A percentile compares a stretch with the other conserved stretches of the same genome.
Evolutionary conservation across 352 stramenopile species (phyloP).

Genomic region (Blastocystis sp.): DNA sequence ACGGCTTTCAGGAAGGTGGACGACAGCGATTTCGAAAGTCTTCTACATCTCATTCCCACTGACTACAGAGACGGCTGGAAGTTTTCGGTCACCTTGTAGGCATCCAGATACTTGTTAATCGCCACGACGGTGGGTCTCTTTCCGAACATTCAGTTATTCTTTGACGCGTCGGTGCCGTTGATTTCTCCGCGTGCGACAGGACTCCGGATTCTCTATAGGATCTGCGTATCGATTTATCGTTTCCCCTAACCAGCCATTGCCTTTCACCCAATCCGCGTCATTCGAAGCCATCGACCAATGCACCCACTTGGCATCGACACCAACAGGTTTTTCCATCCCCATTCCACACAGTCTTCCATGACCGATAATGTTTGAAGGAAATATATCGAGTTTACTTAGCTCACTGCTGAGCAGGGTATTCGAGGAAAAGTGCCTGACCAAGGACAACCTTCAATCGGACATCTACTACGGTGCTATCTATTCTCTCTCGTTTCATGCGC

Average conservation of each 20-base stretch:
- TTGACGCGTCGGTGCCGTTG: too few relatives aligned
- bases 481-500: neutral
- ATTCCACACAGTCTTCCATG: too few relatives aligned
- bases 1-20: constrained; percentile 21
- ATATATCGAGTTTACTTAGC: constrained; percentile 39
- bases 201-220: too few relatives aligned
- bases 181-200: too few relatives aligned
- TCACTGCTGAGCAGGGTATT: constrained; percentile 28
- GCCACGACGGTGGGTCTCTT: neutral
- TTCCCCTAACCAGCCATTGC: too few relatives aligned
- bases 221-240: too few relatives aligned
- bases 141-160: constrained; percentile 25
- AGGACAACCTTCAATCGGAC: constrained; percentile 42
- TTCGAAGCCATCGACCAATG: neutral
- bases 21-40: neutral
- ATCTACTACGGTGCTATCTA: constrained; percentile 8
- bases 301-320: neutral
- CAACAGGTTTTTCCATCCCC: too few relatives aligned
- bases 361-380: constrained; percentile 33
- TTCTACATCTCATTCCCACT: neutral
- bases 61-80: constrained; percentile 1
- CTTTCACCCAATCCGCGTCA: too few relatives aligned
- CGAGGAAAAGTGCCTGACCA: constrained; percentile 47
- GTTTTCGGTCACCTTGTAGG: constrained; percentile 16
- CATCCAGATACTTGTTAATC: constrained; percentile 48